These are phyloP conservation scores for Paracorniculantispora psalliotae DNA, from an alignment of 2,329 filamentous ascomycete genomes.

Conservation along the genomic window DNA sequence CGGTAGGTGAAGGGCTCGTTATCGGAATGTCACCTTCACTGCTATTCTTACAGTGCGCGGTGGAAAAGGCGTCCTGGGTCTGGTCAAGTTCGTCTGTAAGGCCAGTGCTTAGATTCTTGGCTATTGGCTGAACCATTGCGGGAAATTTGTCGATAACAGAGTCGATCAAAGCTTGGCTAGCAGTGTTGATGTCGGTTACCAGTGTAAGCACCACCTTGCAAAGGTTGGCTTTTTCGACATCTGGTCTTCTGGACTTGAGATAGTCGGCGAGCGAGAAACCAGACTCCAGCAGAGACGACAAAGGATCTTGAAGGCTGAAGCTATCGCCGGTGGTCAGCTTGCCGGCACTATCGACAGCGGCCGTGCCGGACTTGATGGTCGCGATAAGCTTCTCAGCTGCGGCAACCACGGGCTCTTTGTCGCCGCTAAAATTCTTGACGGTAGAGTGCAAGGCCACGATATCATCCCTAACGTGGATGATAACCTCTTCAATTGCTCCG, in stretches of 20 bases:
- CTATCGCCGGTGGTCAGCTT: not conserved
- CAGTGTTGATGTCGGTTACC: not conserved
- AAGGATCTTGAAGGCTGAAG: not conserved
- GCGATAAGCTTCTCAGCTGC: not conserved
- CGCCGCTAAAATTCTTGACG: not conserved
- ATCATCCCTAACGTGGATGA: not conserved
- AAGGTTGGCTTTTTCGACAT: not conserved
- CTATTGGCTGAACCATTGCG: not conserved
- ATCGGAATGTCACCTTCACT: not conserved
- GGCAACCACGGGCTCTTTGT: not conserved
- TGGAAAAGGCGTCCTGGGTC: not conserved
- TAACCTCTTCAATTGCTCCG: not conserved
- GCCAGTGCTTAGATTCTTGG: not conserved
- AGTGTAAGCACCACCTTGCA: not conserved
- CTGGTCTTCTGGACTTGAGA: not conserved
- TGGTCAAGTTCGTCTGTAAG: not conserved
- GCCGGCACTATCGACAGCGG: not conserved
- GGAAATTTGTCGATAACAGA: not conserved
- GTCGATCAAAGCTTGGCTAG: not conserved
- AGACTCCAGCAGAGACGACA: not conserved
- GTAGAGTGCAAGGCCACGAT: not conserved
- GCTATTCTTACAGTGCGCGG: not conserved
- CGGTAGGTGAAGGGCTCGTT: too few species aligned
- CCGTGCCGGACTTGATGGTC: not conserved
- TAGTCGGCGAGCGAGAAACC: not conserved